A percentile compares a stretch with the other conserved stretches of the same genome.
Evolutionary conservation across 2,329 filamentous ascomycete species (phyloP).

Genomic region (Cytospora paraplurivora): DNA sequence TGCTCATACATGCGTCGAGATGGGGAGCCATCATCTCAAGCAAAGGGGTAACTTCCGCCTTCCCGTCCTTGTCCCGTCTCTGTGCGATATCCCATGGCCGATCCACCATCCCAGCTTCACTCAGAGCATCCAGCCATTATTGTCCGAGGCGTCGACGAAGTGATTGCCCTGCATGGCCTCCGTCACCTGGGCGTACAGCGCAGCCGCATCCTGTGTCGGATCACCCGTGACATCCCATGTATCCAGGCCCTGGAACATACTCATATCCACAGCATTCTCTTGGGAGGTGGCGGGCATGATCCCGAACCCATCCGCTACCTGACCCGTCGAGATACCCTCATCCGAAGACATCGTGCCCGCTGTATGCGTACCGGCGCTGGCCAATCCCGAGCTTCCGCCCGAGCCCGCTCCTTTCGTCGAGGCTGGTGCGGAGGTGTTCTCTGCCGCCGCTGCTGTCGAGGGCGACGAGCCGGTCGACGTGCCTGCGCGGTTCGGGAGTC

Average conservation of each 20-base stretch:
- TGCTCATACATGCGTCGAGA: background rate
- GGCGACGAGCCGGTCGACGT: slow-evolving; percentile 24
- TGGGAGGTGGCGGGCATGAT: background rate
- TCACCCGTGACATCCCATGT: slow-evolving; percentile 17
- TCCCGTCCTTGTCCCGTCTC: slow-evolving; percentile 3
- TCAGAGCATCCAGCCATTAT: slow-evolving; percentile 27
- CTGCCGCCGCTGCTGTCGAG: background rate
- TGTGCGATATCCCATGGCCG: background rate
- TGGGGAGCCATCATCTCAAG: background rate
- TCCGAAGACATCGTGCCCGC: background rate
- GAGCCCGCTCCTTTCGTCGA: slow-evolving; percentile 17
- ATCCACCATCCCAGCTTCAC: slow-evolving; percentile 5
- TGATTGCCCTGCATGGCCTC: slow-evolving; percentile 19
- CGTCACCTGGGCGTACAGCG: slow-evolving; percentile 21
- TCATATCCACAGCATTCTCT: slow-evolving; percentile 2
- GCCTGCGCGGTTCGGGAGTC: slow-evolving; percentile 21
- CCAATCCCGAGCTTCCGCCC: slow-evolving; percentile 11
- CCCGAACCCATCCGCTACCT: background rate
- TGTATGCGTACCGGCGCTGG: slow-evolving; percentile 1
- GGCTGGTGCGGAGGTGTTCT: slow-evolving; percentile 14
- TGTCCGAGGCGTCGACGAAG: slow-evolving; percentile 11
- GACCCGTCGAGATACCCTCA: background rate
- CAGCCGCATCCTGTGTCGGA: slow-evolving; percentile 6
- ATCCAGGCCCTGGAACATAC: slow-evolving; percentile 20
- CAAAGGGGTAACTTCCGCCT: background rate